Evolutionary conservation across 129 eudicot genomes (phyloP).

Genomic region (Flaveria linearis): DNA sequence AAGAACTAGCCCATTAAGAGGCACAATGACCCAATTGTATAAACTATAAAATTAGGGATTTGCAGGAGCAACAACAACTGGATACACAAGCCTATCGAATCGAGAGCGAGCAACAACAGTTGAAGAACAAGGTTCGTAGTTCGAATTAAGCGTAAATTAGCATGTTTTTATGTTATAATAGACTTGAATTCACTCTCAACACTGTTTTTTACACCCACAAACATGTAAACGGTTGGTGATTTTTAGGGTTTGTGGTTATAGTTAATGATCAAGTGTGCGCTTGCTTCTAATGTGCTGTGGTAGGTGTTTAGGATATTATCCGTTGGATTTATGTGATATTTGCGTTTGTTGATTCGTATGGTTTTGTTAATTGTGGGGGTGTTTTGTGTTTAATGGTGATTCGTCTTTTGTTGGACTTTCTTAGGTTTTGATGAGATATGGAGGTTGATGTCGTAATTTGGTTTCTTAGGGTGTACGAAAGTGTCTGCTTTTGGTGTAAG

Average conservation of each 20-base stretch:
- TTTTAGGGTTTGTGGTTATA: constrained; percentile 17
- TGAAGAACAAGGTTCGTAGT: constrained; percentile 28
- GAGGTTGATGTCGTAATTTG: neutral
- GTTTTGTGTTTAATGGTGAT: neutral
- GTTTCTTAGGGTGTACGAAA: neutral
- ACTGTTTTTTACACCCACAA: neutral
- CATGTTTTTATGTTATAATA: neutral
- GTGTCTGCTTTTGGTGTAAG: neutral
- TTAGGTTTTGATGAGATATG: neutral
- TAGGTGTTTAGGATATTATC: neutral
- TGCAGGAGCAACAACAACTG: neutral
- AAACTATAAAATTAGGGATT: constrained; percentile 16
- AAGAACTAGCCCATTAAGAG: neutral
- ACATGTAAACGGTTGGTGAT: neutral
- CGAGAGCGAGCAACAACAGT: constrained; percentile 6
- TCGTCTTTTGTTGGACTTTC: constrained; percentile 8
- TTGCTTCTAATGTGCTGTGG: neutral
- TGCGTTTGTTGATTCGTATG: constrained; percentile 9
- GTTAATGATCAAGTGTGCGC: neutral
- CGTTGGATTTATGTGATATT: neutral
- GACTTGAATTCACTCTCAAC: neutral
- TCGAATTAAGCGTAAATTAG: neutral
- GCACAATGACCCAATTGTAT: neutral
- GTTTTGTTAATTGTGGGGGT: neutral
- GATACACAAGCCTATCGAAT: constrained; percentile 10